phyloP scores from a whole-genome alignment of 371 early-diverging fungal genomes.

The Actinomortierella wolfii region DNA sequence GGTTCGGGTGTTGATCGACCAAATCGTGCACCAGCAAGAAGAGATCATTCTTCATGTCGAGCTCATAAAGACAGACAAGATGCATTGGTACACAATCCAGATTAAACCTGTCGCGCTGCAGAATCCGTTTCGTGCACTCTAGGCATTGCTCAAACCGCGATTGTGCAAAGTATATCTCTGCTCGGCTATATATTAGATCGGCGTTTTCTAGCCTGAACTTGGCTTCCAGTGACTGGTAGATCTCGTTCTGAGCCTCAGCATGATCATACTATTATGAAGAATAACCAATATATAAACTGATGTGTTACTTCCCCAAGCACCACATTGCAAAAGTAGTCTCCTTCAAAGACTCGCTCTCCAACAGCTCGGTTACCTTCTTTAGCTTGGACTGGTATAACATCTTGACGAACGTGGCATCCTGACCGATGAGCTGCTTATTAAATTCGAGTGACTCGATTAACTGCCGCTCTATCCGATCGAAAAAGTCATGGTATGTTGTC shows the following conservation, averaged over 20 bases:
- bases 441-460: conserved; percentile 59
- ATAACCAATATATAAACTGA: background rate
- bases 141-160: conserved; percentile 61
- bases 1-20: conserved; percentile 56
- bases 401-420: conserved; percentile 63
- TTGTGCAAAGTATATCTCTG: conserved; percentile 59
- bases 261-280: conserved; percentile 45
- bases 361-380: conserved; percentile 56
- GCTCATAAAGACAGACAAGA: conserved; percentile 67
- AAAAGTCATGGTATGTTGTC: too few species aligned
- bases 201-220: conserved; percentile 56
- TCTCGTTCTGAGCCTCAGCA: conserved; percentile 49
- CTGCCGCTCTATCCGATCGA: conserved; percentile 53
- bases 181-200: conserved; percentile 65
- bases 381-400: conserved; percentile 62
- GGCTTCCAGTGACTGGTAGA: conserved; percentile 48
- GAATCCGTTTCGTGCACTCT: conserved; percentile 62
- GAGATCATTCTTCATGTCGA: conserved; percentile 61
- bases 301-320: background rate
- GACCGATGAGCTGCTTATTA: conserved; percentile 55
- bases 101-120: conserved; percentile 62
- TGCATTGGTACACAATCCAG: conserved; percentile 62
- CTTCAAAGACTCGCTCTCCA: background rate
- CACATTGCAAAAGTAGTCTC: background rate
- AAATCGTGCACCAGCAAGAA: conserved; percentile 68